Evolutionary conservation across 495 filamentous ascomycete genomes (phyloP), one percentile per base, ranked within the genome.

Genomic region (Penicillium goetzii): DNA sequence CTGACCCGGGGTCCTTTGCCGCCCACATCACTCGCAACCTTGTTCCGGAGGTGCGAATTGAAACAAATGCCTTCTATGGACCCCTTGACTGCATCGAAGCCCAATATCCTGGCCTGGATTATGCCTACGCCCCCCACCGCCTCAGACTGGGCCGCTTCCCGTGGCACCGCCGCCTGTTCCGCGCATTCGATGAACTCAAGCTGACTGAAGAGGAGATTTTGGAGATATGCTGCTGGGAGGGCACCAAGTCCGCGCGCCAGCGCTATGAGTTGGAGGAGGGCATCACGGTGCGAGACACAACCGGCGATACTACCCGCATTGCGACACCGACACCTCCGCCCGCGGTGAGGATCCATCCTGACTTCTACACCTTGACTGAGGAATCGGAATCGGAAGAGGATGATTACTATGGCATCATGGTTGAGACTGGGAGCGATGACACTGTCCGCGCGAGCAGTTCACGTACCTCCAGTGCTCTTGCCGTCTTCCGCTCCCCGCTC

Each of bases 101-200:
- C 47, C 92, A 93, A 66, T 96, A 97, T 66, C 93, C 93, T 0
- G 93, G 93, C 30, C 83, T 97, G 47, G 92, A 97, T 79, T 97
- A 97, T 78, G 87, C 87, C 40, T 82, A 90, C 71, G 80, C 80
- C 4, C 89, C 88, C 19, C 93, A 97, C 79, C 91, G 92, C 67
- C 88, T 91, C 80, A 87, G 92, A 53, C 86, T 97, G 8, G 81
- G 88, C 66, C 90, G 91, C 43, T 96, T 90, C 79, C 83, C 82
- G 2, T 92, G 89, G 85, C 93, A 97, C 74, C 86, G 86, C 60
- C 83, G 85, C 66, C 83, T 97, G 1, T 96, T 97, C 76, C 85
- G 86, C 38, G 89, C 88, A 40, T 96, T 97, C 66, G 91, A 97
- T 68, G 81, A 80, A 43, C 83, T 97, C 21, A 81, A 86, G 40